phyloP scores from a whole-genome alignment of 139 green algal genomes.

The Chlorella ohadii region DNA sequence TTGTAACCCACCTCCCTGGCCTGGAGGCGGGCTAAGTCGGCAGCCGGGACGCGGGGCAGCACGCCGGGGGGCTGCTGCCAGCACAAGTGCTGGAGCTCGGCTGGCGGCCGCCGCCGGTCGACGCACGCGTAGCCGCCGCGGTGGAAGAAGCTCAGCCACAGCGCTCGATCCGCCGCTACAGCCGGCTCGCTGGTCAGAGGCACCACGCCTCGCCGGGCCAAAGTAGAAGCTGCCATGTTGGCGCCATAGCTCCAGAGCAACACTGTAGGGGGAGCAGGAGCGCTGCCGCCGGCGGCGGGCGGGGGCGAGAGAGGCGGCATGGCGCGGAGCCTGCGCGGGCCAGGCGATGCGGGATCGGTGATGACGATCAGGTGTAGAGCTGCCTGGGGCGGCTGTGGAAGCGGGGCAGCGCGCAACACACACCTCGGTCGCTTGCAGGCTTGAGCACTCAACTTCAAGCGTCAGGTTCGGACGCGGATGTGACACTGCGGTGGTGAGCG shows the following conservation, averaged over 20 bases:
- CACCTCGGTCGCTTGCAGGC: too few relatives aligned
- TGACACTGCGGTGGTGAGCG: too few relatives aligned
- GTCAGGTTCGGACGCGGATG: too few relatives aligned
- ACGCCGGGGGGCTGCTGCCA: conserved; percentile 26
- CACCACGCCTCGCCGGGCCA: conserved; percentile 16
- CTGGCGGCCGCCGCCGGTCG: background rate
- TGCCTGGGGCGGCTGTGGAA: too few relatives aligned
- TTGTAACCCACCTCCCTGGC: conserved; percentile 25
- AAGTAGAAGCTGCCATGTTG: conserved; percentile 18
- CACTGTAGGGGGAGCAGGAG: background rate
- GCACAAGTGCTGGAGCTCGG: background rate
- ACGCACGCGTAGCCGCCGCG: conserved; percentile 24
- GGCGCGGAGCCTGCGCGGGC: too few relatives aligned
- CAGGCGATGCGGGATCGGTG: too few relatives aligned
- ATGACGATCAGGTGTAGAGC: too few relatives aligned
- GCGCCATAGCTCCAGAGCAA: conserved; percentile 28
- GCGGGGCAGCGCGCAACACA: too few relatives aligned
- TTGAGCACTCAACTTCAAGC: too few relatives aligned
- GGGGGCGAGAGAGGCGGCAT: background rate
- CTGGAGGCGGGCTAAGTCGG: conserved; percentile 6
- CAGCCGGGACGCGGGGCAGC: background rate
- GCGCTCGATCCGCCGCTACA: background rate
- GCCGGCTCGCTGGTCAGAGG: conserved; percentile 3
- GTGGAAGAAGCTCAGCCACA: conserved; percentile 21
- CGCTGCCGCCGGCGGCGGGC: background rate